Base-by-base conservation (phyloP, 2,329 filamentous ascomycete genomes). In the Juglanconis sp. region DNA sequence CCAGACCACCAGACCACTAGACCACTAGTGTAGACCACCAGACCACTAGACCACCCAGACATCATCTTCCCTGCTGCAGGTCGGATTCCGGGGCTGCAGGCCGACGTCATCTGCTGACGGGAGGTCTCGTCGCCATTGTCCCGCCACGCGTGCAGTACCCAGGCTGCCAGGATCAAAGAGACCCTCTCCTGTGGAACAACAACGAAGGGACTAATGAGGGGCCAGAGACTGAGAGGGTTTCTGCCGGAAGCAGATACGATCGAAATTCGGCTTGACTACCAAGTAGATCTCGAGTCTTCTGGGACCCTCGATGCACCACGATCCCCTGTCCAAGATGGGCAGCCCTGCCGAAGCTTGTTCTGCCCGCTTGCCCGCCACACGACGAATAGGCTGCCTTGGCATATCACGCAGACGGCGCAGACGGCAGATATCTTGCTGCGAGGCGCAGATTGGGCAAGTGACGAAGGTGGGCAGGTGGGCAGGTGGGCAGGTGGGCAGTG, bases 51-150 rank as follows among this genome's bases (percentile, higher is more conserved):
- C 51, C 31, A 53, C 53, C 53, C 44, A 53, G 42, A 32, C 34
- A 40, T 35, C 42, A 5, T 36, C n/a, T 60, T 60, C 57, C 60
- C 53, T 63, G 60, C 60, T 60, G 57, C 47, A 42, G 55, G 61
- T 36, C 47, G 35, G 36, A 11, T 49, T 38, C 47, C 17, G 38
- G 61, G 53, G 42, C 61, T 63, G 57, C 61, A 60, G 50, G 57
- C 57, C 54, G 57, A 63, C 61, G 61, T 63, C 61, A 63, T 63
- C 57, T 53, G 53, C 53, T 57, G 48, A 49, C 50, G 24, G 48
- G 56, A 47, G 42, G 57, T 38, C 53, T 17, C 34, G 30, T 44
- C 53, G 8, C 17, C 3, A 50, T 46, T 60, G 53, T 54, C 53
- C 53, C 55, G 44, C 56, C 50, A 62, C 60, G 17, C 17, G 17